These are phyloP conservation scores for Rosa rugosa DNA, from an alignment of 306 rosid genomes.

Conservation along the genomic window DNA sequence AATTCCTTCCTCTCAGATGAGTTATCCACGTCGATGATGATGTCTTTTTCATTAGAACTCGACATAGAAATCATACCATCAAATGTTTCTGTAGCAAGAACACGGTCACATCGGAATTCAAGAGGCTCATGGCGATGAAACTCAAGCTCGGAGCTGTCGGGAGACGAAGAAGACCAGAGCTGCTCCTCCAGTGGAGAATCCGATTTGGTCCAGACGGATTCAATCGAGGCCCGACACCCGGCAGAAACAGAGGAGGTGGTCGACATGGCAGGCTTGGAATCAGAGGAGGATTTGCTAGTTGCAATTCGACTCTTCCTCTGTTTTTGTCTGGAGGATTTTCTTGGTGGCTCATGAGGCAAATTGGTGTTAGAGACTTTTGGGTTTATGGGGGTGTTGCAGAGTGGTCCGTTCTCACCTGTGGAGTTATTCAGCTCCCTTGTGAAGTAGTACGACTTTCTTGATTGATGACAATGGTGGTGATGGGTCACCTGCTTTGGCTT, in stretches of 20 bases:
- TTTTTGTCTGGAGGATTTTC: conserved; percentile 58
- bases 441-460: conserved; percentile 84
- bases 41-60: conserved; percentile 37
- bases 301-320: conserved; percentile 28
- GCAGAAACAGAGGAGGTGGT: conserved; percentile 40
- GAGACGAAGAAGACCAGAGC: conserved; percentile 31
- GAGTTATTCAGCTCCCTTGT: conserved; percentile 48
- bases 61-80: conserved; percentile 28
- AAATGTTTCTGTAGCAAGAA: conserved; percentile 50
- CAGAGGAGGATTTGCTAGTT: conserved; percentile 24
- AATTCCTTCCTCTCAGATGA: conserved; percentile 30
- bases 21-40: conserved; percentile 60
- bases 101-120: conserved; percentile 65
- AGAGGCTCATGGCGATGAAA: conserved; percentile 5
- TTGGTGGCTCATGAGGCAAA: conserved; percentile 38
- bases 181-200: conserved; percentile 41
- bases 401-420: conserved; percentile 25
- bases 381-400: conserved; percentile 33
- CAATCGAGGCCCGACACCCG: conserved; percentile 42
- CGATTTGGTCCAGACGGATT: conserved; percentile 57
- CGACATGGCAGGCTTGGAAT: conserved; percentile 31
- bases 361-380: conserved; percentile 23
- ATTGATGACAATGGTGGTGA: conserved; percentile 30
- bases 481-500: conserved; percentile 7
- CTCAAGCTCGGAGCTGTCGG: conserved; percentile 45